Conservation (phyloP, 495 filamentous ascomycete genomes). For the Thozetella sp. region DNA sequence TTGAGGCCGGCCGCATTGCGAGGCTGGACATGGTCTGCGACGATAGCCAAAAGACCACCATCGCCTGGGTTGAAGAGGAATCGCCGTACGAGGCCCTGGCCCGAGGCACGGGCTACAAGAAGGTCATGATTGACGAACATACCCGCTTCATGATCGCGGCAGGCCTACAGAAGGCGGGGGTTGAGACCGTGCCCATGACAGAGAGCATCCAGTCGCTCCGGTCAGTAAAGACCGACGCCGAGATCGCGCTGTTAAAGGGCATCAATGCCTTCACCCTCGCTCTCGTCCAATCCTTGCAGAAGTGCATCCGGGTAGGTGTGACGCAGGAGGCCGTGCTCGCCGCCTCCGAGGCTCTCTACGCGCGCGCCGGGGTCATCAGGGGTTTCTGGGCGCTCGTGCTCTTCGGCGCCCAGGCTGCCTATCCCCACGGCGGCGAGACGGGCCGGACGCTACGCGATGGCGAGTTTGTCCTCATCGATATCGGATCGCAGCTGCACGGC, state of each 20-base stretch:
- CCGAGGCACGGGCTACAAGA: slow-evolving; percentile 11
- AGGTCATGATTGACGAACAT: slow-evolving; percentile 29
- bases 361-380: slow-evolving; percentile 17
- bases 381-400: slow-evolving; percentile 26
- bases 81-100: slow-evolving; percentile 21
- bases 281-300: slow-evolving; percentile 20
- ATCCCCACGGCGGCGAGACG: slow-evolving; percentile 21
- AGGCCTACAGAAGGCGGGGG: slow-evolving; percentile 16
- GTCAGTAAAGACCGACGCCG: slow-evolving; percentile 22
- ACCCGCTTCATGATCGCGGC: slow-evolving; percentile 23
- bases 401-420: slow-evolving; percentile 23
- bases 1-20: slow-evolving; percentile 22
- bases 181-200: slow-evolving; percentile 19
- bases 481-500: slow-evolving; percentile 22
- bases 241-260: slow-evolving; percentile 17
- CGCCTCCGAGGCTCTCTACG: slow-evolving; percentile 17
- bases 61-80: slow-evolving; percentile 21
- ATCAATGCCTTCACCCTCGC: slow-evolving; percentile 23
- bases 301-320: slow-evolving; percentile 22
- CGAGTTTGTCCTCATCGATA: slow-evolving; percentile 30
- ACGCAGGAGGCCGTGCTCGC: slow-evolving; percentile 18
- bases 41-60: slow-evolving; percentile 14
- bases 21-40: slow-evolving; percentile 23
- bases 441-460: slow-evolving; percentile 15
- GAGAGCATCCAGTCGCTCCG: slow-evolving; percentile 16